phyloP scores from a whole-genome alignment of 768 basidiomycete species.

The Panaeolus papilionaceus region DNA sequence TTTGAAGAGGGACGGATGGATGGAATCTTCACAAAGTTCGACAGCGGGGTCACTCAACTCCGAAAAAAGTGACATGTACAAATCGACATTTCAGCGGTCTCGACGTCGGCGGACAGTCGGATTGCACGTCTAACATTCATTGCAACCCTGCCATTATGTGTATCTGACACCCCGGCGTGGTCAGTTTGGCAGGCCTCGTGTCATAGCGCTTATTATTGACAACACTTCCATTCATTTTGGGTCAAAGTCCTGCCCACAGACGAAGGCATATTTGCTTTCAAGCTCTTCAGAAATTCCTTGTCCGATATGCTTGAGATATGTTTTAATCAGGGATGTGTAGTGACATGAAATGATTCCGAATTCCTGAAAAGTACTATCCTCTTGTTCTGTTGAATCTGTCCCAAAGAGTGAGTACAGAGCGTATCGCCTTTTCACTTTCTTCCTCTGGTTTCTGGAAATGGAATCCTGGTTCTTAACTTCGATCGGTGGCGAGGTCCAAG shows the following conservation, averaged over 20 bases:
- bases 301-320: conserved; percentile 8
- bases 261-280: neutral
- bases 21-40: conserved; percentile 9
- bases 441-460: conserved; percentile 7
- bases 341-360: neutral
- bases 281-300: neutral
- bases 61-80: conserved; percentile 10
- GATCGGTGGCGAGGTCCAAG: conserved; percentile 8
- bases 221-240: neutral
- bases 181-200: conserved; percentile 11
- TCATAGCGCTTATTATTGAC: conserved; percentile 13
- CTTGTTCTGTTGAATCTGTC: neutral
- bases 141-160: conserved; percentile 13
- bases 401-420: neutral
- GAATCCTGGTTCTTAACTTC: neutral
- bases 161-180: conserved; percentile 4
- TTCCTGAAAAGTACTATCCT: conserved; percentile 8
- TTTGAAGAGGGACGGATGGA: neutral
- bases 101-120: conserved; percentile 14
- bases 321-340: conserved; percentile 10
- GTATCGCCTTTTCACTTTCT: neutral
- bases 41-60: conserved; percentile 13
- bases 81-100: conserved; percentile 11
- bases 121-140: conserved; percentile 1
- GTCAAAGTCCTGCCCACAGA: neutral